Base-by-base conservation (phyloP, 2,329 filamentous ascomycete species). In the Harringtonia aguacate region DNA sequence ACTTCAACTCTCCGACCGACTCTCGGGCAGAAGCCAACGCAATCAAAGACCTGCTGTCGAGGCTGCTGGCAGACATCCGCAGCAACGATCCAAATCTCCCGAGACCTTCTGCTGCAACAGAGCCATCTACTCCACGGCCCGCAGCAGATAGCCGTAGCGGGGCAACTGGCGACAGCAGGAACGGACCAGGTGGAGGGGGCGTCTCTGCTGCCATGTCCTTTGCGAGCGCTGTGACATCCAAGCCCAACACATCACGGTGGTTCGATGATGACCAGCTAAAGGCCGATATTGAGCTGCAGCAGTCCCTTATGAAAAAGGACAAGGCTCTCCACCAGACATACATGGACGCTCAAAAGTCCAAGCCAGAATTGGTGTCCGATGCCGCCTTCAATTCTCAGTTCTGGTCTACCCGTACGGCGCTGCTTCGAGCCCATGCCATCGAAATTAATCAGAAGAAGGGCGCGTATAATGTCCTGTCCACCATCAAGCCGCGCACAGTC, bases 401-500 rank as follows among this genome's bases (percentile, higher is more conserved):
- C 65, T 98, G 92, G 92, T 86, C 87, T 2, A 86, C 87, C 2
- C 76, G 94, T 37, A 76, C 89, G 38, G 87, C 87, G 59, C 69
- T 95, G 28, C 72, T 98, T 27, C 84, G 92, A 13, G 84, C 90
- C 0, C 86, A 95, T 64, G 89, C 88, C 2, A 92, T 95, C 37
- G 88, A 97, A 62, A 80, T 77, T 44, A 80, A 78, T 47, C 94
- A 98, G 66, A 84, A 81, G 53, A 83, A 85, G 52, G 92, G 90
- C 7, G 80, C 87, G 4, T 95, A 95, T 65, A 97, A 98, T 54
- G 89, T 97, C 8, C 70, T 98, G 17, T 89, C 92, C 0, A 84
- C 85, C 17, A 80, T 97, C 53, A 95, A 94, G 58, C 84, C 86
- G 8, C 77, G 81, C 43, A 77, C 83, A 7, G 79, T 85, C 45